phyloP scores from a whole-genome alignment of 129 eudicot species.

The Flaveria ramosissima region DNA sequence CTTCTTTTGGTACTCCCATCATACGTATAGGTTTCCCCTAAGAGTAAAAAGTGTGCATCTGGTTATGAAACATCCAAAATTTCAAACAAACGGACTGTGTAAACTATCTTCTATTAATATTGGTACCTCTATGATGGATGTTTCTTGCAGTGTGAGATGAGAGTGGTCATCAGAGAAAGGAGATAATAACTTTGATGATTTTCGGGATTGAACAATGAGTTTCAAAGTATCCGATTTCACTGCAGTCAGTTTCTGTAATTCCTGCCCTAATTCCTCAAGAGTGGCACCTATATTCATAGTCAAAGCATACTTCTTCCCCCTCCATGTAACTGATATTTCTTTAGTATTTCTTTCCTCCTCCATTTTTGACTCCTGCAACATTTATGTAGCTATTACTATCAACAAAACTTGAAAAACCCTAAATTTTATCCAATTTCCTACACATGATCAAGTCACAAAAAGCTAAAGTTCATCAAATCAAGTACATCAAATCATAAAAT shows the following conservation, averaged over 20 bases:
- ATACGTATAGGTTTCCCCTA: slow-evolving; percentile 81
- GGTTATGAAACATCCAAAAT: slow-evolving; percentile 2
- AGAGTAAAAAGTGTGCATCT: slow-evolving; percentile 14
- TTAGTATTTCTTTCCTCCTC: slow-evolving; percentile 40
- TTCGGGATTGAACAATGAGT: slow-evolving; percentile 63
- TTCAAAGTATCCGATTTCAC: slow-evolving; percentile 75
- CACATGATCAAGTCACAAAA: not conserved
- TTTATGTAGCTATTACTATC: slow-evolving; percentile 10
- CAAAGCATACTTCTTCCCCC: slow-evolving; percentile 60
- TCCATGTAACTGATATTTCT: slow-evolving; percentile 64
- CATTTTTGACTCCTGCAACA: slow-evolving; percentile 48
- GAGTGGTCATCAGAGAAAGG: slow-evolving; percentile 82
- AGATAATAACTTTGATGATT: slow-evolving; percentile 57
- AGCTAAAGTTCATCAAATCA: not conserved
- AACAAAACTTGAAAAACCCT: slow-evolving; percentile 15
- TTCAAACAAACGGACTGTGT: not conserved
- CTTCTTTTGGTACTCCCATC: slow-evolving; percentile 87
- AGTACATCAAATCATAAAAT: not conserved
- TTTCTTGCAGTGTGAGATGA: slow-evolving; percentile 48
- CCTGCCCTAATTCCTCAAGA: slow-evolving; percentile 64
- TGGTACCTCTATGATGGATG: slow-evolving; percentile 58
- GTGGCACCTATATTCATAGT: slow-evolving; percentile 52
- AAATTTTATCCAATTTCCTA: not conserved
- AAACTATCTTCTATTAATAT: not conserved
- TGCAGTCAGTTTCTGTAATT: slow-evolving; percentile 65